phyloP scores from a whole-genome alignment of 805 yeast genomes.

The Hanseniaspora meyeri region DNA sequence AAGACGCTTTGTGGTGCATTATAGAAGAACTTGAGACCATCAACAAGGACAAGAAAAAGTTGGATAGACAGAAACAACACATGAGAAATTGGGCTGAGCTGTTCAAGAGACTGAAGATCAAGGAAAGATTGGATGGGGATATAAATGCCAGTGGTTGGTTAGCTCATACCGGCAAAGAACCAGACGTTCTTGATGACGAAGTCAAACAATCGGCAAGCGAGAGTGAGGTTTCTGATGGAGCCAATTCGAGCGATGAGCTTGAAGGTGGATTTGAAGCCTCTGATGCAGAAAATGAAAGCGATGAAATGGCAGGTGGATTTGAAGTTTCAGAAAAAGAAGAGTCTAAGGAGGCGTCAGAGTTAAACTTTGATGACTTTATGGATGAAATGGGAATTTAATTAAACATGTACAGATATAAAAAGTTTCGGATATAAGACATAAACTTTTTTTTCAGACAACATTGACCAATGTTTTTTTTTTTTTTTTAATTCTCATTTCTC shows the following conservation, averaged over 20 bases:
- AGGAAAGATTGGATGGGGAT: slow-evolving; percentile 30
- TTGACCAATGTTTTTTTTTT: neutral
- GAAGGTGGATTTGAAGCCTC: neutral
- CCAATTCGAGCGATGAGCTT: neutral
- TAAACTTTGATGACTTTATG: slow-evolving; percentile 8
- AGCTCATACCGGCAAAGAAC: neutral
- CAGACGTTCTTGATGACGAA: neutral
- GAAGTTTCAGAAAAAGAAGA: neutral
- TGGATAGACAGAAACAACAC: slow-evolving; percentile 36
- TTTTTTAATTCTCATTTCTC: neutral
- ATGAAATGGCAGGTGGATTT: slow-evolving; percentile 7
- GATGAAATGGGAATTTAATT: slow-evolving; percentile 3
- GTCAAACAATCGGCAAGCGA: neutral
- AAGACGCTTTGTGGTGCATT: slow-evolving; percentile 27
- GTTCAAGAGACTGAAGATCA: slow-evolving; percentile 26
- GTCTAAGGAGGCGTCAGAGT: neutral
- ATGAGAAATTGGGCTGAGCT: slow-evolving; percentile 29
- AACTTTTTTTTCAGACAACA: too few relatives aligned
- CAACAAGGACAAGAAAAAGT: slow-evolving; percentile 30
- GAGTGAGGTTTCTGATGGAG: neutral
- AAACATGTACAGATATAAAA: neutral
- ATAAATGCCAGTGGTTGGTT: slow-evolving; percentile 6
- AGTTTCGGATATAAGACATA: neutral
- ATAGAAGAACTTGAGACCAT: slow-evolving; percentile 14
- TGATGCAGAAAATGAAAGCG: neutral